Conservation (phyloP, 2,329 filamentous ascomycete species). For the Sphaerulina populicola region DNA sequence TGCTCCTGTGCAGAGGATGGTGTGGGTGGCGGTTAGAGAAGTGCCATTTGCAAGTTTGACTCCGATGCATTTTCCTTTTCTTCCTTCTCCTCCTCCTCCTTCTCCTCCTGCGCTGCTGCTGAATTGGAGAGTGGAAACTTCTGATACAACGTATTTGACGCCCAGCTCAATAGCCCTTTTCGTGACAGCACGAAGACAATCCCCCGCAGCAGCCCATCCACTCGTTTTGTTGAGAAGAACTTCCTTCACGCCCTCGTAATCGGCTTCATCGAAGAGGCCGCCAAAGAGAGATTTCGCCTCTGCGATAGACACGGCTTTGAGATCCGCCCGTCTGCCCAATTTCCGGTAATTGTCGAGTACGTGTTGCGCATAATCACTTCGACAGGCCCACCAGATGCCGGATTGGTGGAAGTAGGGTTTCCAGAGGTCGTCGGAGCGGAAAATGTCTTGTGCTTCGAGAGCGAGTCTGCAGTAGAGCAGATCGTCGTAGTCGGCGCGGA, state of each 20-base stretch:
- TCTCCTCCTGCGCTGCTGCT: too few species aligned
- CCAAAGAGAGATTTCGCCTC: conserved; percentile 50
- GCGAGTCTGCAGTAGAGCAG: conserved; percentile 56
- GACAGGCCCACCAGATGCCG: conserved; percentile 44
- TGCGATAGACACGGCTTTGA: conserved; percentile 42
- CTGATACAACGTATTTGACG: conserved; percentile 51
- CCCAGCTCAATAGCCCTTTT: conserved; percentile 47
- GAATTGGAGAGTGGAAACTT: conserved; percentile 45
- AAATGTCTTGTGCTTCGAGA: conserved; percentile 57
- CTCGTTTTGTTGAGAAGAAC: conserved; percentile 54
- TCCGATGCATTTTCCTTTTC: conserved; percentile 34
- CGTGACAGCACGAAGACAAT: conserved; percentile 49
- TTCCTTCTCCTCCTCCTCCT: too few species aligned
- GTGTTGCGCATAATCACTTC: conserved; percentile 41
- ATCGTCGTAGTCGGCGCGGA: conserved; percentile 61
- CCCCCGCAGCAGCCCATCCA: conserved; percentile 57
- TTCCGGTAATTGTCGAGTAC: conserved; percentile 46
- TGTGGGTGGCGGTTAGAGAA: conserved; percentile 31
- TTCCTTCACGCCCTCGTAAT: conserved; percentile 52
- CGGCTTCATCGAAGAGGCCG: conserved; percentile 53
- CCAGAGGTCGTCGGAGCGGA: conserved; percentile 51
- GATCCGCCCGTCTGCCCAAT: conserved; percentile 41
- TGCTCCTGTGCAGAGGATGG: conserved; percentile 38
- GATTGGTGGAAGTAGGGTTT: conserved; percentile 46
- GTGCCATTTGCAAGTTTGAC: conserved; percentile 35